Evolutionary conservation across 352 stramenopile species (phyloP).

Genomic region (Chrysophaeum taylorii): DNA sequence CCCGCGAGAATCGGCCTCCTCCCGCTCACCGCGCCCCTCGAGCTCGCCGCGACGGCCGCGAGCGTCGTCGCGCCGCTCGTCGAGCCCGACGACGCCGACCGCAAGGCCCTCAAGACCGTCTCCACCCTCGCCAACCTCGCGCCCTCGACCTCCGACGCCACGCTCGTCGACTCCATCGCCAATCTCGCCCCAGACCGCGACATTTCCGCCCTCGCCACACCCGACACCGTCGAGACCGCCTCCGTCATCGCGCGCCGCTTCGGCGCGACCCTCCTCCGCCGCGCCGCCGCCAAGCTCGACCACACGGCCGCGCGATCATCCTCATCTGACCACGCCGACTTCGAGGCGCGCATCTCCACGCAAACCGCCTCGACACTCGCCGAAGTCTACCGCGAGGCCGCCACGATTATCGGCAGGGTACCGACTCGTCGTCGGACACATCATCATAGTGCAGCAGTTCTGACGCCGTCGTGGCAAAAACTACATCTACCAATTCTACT

Average conservation of each 20-base stretch:
- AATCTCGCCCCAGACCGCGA: neutral
- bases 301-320: too few species aligned
- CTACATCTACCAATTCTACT: too few species aligned
- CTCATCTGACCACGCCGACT: too few species aligned
- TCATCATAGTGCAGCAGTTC: too few species aligned
- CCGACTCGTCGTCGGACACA: too few species aligned
- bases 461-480: too few species aligned
- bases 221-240: neutral
- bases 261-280: neutral
- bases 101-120: neutral
- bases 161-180: neutral
- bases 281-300: too few species aligned
- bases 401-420: too few species aligned
- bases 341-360: too few species aligned
- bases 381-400: too few species aligned
- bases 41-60: neutral
- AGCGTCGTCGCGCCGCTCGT: neutral
- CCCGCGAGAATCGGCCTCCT: neutral
- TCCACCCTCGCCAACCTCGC: neutral
- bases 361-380: too few species aligned
- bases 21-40: neutral
- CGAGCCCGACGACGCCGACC: neutral
- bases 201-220: neutral
- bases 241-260: constrained; percentile 2
- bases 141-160: neutral